These are phyloP conservation scores for Jaltomata sinuosa DNA, from an alignment of 257 asterid species.

Conservation along the genomic window DNA sequence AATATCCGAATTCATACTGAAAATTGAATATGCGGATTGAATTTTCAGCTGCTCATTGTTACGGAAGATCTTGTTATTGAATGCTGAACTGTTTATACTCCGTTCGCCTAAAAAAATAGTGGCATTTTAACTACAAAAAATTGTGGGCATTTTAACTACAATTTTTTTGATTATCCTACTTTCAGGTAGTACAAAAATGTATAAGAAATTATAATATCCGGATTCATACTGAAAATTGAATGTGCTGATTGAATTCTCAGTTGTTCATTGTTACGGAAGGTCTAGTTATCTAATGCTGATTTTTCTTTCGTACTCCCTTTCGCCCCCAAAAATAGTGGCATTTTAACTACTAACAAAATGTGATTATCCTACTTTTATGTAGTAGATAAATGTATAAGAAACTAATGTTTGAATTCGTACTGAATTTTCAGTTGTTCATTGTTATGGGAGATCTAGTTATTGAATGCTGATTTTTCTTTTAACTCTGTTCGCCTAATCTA, in stretches of 20 bases:
- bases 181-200: neutral
- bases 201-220: neutral
- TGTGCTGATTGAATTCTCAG: neutral
- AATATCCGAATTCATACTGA: neutral
- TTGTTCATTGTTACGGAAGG: too few relatives aligned
- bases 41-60: too few relatives aligned
- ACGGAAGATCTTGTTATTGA: too few relatives aligned
- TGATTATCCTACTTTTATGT: neutral
- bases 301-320: too few relatives aligned
- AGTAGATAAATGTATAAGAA: neutral
- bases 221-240: neutral
- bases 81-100: too few relatives aligned
- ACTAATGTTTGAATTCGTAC: neutral
- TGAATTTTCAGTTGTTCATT: neutral
- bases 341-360: too few relatives aligned
- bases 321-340: too few relatives aligned
- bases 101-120: too few relatives aligned
- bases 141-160: neutral
- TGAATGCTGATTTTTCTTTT: neutral
- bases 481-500: too few relatives aligned
- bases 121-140: too few relatives aligned
- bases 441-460: neutral
- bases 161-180: neutral
- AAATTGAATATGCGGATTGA: neutral
- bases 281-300: too few relatives aligned